Evolutionary conservation across 2,329 filamentous ascomycete species (phyloP).

Genomic region (Coniochaeta sp.): DNA sequence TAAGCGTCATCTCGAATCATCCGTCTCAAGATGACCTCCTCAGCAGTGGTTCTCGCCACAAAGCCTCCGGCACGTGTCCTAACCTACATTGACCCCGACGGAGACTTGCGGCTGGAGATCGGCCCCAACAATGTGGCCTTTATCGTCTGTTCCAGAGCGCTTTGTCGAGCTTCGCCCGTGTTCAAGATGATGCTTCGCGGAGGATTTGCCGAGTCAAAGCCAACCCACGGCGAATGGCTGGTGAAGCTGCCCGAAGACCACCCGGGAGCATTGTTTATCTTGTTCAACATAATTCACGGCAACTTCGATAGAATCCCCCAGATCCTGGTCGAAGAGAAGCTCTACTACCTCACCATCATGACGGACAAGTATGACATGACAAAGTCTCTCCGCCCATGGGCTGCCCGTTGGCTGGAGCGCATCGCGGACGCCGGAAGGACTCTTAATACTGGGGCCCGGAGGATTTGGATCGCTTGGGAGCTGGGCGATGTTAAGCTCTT

Average conservation of each 20-base stretch:
- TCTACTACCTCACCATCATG: slow-evolving; percentile 19
- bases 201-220: slow-evolving; percentile 16
- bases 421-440: slow-evolving; percentile 10
- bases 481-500: slow-evolving; percentile 18
- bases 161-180: slow-evolving; percentile 18
- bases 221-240: slow-evolving; percentile 12
- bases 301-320: slow-evolving; percentile 17
- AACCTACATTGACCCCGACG: slow-evolving; percentile 7
- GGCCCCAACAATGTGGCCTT: slow-evolving; percentile 6
- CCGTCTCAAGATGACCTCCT: not conserved
- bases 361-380: slow-evolving; percentile 23
- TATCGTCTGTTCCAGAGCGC: slow-evolving; percentile 17
- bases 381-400: slow-evolving; percentile 16
- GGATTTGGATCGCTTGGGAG: slow-evolving; percentile 24
- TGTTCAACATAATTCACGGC: slow-evolving; percentile 22
- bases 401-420: slow-evolving; percentile 7
- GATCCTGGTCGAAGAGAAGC: slow-evolving; percentile 11
- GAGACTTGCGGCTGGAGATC: slow-evolving; percentile 8
- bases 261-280: slow-evolving; percentile 16
- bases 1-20: not conserved
- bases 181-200: slow-evolving; percentile 21
- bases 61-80: not conserved
- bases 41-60: not conserved
- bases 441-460: slow-evolving; percentile 11
- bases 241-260: slow-evolving; percentile 23